Percentiles rank a stretch among this genome's conserved stretches.
Conservation (phyloP, 192 early-diverging fungal species). For the Coemansia sp. region DNA sequence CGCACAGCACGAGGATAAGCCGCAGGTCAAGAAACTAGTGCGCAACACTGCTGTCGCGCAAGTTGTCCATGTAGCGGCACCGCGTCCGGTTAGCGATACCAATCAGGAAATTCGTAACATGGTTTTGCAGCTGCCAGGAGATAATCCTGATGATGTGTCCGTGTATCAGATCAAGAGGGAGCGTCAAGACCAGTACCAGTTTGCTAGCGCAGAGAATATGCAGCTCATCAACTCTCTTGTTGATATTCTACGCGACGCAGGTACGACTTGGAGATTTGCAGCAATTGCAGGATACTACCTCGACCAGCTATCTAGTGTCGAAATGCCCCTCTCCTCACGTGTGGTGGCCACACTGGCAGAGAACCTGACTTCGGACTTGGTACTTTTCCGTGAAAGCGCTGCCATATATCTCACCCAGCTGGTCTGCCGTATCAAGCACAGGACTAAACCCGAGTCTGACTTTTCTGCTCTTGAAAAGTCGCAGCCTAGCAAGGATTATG, state of each 20-base stretch:
- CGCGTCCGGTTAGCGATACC: constrained; percentile 9
- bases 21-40: constrained; percentile 44
- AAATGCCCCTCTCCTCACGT: constrained; percentile 56
- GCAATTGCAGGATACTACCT: constrained; percentile 79
- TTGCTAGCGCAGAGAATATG: constrained; percentile 23
- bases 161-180: constrained; percentile 5
- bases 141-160: not conserved
- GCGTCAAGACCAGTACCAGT: constrained; percentile 9
- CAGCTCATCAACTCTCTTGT: constrained; percentile 53
- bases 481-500: constrained; percentile 5
- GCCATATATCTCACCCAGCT: constrained; percentile 60
- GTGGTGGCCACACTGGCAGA: constrained; percentile 59
- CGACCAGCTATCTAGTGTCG: constrained; percentile 64
- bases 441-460: constrained; percentile 31
- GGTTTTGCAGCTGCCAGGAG: constrained; percentile 5
- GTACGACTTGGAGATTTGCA: constrained; percentile 80
- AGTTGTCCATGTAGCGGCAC: constrained; percentile 26
- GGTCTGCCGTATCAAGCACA: constrained; percentile 69
- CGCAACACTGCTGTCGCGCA: constrained; percentile 33
- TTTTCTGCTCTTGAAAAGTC: not conserved
- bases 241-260: constrained; percentile 57
- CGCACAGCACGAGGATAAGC: constrained; percentile 53
- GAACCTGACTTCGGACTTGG: constrained; percentile 68
- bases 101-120: not conserved
- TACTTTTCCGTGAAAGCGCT: constrained; percentile 67